A percentile compares a stretch with the other conserved stretches of the same genome.
These are phyloP conservation scores for Henckelia pumila DNA, from an alignment of 257 asterid species.

Conservation along the genomic window DNA sequence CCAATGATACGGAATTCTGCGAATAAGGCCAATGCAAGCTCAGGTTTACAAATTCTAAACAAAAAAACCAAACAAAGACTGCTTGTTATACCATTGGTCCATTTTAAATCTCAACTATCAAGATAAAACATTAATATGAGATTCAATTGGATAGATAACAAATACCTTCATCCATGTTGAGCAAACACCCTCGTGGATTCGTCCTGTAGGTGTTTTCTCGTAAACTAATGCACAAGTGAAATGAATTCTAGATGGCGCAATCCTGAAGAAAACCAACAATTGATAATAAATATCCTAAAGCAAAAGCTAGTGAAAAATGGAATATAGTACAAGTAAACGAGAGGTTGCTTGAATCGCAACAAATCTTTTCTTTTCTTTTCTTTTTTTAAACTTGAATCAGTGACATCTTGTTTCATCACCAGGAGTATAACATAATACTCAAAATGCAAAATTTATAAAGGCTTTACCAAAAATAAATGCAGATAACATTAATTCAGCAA, in stretches of 20 bases:
- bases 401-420: neutral
- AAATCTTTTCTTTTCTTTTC: neutral
- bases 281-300: constrained; percentile 15
- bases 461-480: neutral
- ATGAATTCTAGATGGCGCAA: constrained; percentile 71
- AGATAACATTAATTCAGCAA: neutral
- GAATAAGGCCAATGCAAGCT: no score
- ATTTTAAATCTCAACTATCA: constrained; percentile 1
- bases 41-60: no score
- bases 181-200: constrained; percentile 94
- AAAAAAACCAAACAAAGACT: neutral
- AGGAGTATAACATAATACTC: neutral
- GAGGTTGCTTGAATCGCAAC: neutral
- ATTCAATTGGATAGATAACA: constrained; percentile 18
- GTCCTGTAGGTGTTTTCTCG: constrained; percentile 84
- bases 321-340: neutral
- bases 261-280: constrained; percentile 42
- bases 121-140: neutral
- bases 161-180: constrained; percentile 99
- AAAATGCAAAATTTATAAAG: neutral
- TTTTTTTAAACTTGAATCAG: no score
- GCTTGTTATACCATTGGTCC: neutral
- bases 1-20: constrained; percentile 78
- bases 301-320: constrained; percentile 1
- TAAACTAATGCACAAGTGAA: constrained; percentile 91